Conservation (phyloP, 2,329 filamentous ascomycete species). For the Diaporthe sp. region DNA sequence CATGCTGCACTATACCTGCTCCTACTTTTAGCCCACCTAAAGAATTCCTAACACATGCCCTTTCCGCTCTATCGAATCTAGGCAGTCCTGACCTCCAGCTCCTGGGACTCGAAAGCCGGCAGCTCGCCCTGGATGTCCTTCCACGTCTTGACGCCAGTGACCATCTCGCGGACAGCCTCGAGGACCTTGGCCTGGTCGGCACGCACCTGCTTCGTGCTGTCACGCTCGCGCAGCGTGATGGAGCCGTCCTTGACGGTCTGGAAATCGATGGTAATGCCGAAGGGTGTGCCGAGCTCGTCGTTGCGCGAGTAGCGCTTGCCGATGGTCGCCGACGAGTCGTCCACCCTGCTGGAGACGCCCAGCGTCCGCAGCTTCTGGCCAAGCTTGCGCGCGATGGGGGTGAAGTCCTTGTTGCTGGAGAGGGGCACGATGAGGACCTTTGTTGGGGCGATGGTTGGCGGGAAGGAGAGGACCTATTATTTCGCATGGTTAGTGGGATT, state of each 20-base stretch:
- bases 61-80: neutral
- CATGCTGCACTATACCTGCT: neutral
- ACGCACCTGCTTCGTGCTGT: conserved; percentile 91
- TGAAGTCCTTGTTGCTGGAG: conserved; percentile 85
- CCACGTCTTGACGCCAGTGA: conserved; percentile 70
- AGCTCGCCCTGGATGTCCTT: conserved; percentile 81
- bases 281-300: conserved; percentile 94
- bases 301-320: conserved; percentile 96
- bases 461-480: conserved; percentile 72
- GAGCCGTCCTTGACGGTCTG: conserved; percentile 91
- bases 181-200: conserved; percentile 85
- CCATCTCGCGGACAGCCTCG: conserved; percentile 73
- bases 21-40: conserved; percentile 1
- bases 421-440: conserved; percentile 95
- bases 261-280: conserved; percentile 96
- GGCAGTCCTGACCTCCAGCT: conserved; percentile 59
- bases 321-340: conserved; percentile 92
- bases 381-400: conserved; percentile 80
- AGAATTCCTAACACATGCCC: neutral
- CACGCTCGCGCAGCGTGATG: conserved; percentile 90
- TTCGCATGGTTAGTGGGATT: neutral
- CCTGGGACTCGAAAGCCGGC: conserved; percentile 87
- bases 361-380: conserved; percentile 82
- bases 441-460: conserved; percentile 84
- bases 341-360: conserved; percentile 86